A percentile compares a stretch with the other conserved stretches of the same genome.
phyloP scores from a whole-genome alignment of 192 early-diverging fungal species.

The Kickxella alabastrina region DNA sequence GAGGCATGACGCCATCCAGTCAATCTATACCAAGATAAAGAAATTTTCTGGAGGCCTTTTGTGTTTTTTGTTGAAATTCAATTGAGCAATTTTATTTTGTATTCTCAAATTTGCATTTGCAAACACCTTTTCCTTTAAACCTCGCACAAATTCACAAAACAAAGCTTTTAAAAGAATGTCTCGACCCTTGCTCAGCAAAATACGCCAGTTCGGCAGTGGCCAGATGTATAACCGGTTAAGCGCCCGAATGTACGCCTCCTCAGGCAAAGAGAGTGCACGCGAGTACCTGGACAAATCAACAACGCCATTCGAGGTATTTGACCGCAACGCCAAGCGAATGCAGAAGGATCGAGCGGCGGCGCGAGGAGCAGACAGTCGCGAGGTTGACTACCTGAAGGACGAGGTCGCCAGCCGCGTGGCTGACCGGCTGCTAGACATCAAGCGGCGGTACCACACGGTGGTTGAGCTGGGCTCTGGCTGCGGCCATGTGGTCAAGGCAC shows the following conservation, averaged over 20 bases:
- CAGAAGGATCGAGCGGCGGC: slow-evolving; percentile 76
- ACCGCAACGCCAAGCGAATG: slow-evolving; percentile 68
- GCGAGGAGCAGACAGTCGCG: slow-evolving; percentile 55
- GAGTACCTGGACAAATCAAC: slow-evolving; percentile 40
- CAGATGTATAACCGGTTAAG: background rate
- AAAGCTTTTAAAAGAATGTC: background rate
- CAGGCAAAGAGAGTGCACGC: slow-evolving; percentile 42
- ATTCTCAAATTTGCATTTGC: no score
- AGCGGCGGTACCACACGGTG: slow-evolving; percentile 76
- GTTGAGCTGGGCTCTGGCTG: slow-evolving; percentile 87
- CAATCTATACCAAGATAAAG: no score
- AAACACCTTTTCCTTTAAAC: no score
- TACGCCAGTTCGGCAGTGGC: background rate
- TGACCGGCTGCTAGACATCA: slow-evolving; percentile 90
- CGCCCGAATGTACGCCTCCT: slow-evolving; percentile 1
- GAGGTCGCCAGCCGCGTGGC: slow-evolving; percentile 83
- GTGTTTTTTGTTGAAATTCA: no score
- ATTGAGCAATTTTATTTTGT: no score
- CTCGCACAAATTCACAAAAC: no score
- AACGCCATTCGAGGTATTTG: slow-evolving; percentile 65
- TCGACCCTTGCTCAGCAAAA: background rate
- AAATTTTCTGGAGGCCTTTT: no score
- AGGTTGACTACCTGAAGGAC: slow-evolving; percentile 89
- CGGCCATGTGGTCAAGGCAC: slow-evolving; percentile 81
- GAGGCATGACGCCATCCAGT: no score